Base-by-base conservation (phyloP, 805 yeast species). In the Metschnikowia kofuensis region DNA sequence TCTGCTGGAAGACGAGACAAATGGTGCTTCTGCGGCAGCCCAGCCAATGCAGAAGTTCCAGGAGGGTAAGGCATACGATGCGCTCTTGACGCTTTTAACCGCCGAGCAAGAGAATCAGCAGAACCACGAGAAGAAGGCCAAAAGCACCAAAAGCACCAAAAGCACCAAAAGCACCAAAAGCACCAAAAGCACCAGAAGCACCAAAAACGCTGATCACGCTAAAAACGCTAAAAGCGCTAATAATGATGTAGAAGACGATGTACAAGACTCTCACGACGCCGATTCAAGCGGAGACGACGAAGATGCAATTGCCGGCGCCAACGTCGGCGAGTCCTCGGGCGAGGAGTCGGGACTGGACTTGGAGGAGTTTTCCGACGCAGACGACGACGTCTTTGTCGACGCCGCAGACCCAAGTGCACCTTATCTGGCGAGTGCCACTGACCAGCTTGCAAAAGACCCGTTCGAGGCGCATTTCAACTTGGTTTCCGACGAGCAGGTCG, bases 381-480 rank as follows among this genome's bases (percentile, higher is more conserved):
- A 40, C 14, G 29, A 40, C 9, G 42, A 30, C 15, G 15, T n/a
- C n/a, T n/a, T n/a, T n/a, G n/a, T n/a, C n/a, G n/a, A n/a, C n/a
- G n/a, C n/a, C n/a, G n/a, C 8, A 27, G 11, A 13, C 30, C 40
- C 16, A 4, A 44, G 32, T 26, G 46, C 29, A 26, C 35, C 21
- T 13, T 44, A 28, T 4, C 40, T 12, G 13, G 11, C n/a, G 7
- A 11, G 26, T 7, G 26, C 40, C 14, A 8, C 13, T 16, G 45
- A 28, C 42, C 38, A 16, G 6, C 72, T 69, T 41, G 45, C 55
- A 10, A 62, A 66, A 7, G 97, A 92, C 67, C 88, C 96, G 0
- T 90, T 87, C 57, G 87, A 87, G 52, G 60, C 68, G 11, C 98
- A 91, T 64, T 91, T 86, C 65, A 85, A 83, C 42, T 67, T 72